Evolutionary conservation across 1,284 basidiomycete genomes (phyloP), one percentile per base, ranked within the genome.

Genomic region (Rhodotorula glutinis): DNA sequence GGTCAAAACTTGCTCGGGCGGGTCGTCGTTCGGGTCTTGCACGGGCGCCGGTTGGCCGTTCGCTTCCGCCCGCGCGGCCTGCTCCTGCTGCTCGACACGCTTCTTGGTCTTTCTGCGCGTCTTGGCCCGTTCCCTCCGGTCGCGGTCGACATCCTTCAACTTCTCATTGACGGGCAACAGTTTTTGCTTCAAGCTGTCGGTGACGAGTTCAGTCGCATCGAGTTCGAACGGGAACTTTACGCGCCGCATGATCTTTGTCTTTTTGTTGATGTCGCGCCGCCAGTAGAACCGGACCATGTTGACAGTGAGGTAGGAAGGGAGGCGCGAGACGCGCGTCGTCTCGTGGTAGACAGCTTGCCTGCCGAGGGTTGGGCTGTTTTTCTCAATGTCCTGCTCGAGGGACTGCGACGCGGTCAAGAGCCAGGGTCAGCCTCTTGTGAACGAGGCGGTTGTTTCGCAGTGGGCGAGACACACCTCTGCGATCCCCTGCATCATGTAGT

Each of bases 211-310:
- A 33, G 90, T 80, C 0, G 88, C 89, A 75, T 98, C 94, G 54
- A 94, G 87, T 75, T 95, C 81, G 53, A 85, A 84, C 2, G 89
- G 88, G 80, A 96, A 98, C 79, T 94, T 96, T 72, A 98, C 94
- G 82, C 90, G 91, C 66, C 93, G 87, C 91, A 80, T 80, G 73
- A 81, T 80, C 75, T 81, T 81, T 52, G 80, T 79, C 73, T 80
- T 81, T 57, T 75, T 93, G 72, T 82, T 82, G 66, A 97, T 94
- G 74, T 98, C 95, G 53, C 86, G 83, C 69, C 92, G 83, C 95
- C 95, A 98, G 72, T 89, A 91, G 79, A 98, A 98, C 56, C 96
- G 88, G 11, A 95, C 92, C 87, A 97, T 90, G 75, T 94, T 92
- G 7, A 94, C 85, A 14, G 89, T 88, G 49, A 96, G 83, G 77